These are phyloP conservation scores for Fusarium xylarioides DNA, from an alignment of 2,329 filamentous ascomycete species.

Conservation along the genomic window DNA sequence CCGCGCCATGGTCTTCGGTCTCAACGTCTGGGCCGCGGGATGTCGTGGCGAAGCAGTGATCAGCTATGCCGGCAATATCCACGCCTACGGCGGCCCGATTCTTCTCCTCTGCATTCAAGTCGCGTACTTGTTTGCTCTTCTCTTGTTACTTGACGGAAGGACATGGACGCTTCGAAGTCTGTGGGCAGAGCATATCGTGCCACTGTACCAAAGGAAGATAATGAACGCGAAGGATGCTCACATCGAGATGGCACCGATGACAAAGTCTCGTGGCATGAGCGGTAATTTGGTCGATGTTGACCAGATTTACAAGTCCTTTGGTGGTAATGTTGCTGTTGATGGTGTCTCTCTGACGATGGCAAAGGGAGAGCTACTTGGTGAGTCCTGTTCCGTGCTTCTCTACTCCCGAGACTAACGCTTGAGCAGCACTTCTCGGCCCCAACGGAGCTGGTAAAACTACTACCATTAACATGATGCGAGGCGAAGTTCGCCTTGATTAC, in stretches of 20 bases:
- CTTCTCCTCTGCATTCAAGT: background rate
- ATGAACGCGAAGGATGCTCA: rapidly evolving
- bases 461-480: conserved; percentile 10
- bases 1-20: background rate
- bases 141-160: background rate
- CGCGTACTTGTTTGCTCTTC: background rate
- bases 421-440: background rate
- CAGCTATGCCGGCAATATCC: background rate
- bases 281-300: background rate
- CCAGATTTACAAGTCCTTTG: background rate
- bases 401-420: background rate
- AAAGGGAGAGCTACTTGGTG: background rate
- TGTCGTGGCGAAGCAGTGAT: background rate
- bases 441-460: conserved; percentile 21
- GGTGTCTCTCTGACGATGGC: background rate
- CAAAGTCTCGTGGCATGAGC: background rate
- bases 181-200: background rate
- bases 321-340: background rate
- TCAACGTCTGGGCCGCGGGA: background rate
- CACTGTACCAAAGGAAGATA: background rate
- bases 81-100: background rate
- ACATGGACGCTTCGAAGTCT: background rate
- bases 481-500: conserved; percentile 1
- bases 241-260: background rate
- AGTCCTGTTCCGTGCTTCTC: rapidly evolving